Evolutionary conservation across 495 filamentous ascomycete species (phyloP).

Genomic region (Tuber indicum): DNA sequence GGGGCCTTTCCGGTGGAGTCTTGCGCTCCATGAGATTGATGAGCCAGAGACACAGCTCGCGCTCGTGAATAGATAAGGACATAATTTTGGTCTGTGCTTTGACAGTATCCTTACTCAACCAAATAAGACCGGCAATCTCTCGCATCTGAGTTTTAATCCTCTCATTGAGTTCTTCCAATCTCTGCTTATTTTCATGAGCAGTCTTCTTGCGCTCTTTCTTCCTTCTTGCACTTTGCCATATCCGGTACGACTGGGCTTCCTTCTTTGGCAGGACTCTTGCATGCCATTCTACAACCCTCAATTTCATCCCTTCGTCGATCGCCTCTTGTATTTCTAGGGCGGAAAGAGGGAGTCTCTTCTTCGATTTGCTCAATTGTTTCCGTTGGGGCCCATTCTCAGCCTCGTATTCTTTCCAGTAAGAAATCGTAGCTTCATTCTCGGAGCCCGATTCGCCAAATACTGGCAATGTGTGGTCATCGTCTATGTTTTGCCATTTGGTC

Average conservation of each 20-base stretch:
- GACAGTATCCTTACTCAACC: slow-evolving; percentile 48
- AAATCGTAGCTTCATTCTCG: slow-evolving; percentile 51
- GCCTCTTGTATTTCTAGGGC: slow-evolving; percentile 48
- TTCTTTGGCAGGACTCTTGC: slow-evolving; percentile 51
- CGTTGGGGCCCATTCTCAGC: slow-evolving; percentile 46
- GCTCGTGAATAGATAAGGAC: slow-evolving; percentile 56
- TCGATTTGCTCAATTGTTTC: slow-evolving; percentile 25
- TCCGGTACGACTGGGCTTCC: slow-evolving; percentile 50
- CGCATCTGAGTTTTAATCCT: slow-evolving; percentile 51
- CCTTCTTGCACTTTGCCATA: slow-evolving; percentile 56
- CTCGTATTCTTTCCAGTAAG: slow-evolving; percentile 59
- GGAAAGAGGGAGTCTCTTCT: slow-evolving; percentile 40
- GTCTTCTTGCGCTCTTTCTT: slow-evolving; percentile 32
- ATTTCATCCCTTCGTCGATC: slow-evolving; percentile 52
- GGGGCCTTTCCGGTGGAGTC: slow-evolving; percentile 17
- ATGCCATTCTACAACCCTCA: slow-evolving; percentile 55
- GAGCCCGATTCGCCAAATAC: slow-evolving; percentile 60
- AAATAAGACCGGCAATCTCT: slow-evolving; percentile 50
- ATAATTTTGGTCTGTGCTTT: slow-evolving; percentile 52
- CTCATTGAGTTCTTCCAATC: slow-evolving; percentile 42
- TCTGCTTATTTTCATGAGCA: slow-evolving; percentile 28
- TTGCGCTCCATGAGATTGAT: slow-evolving; percentile 24
- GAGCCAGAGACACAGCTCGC: slow-evolving; percentile 42
- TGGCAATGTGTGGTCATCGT: slow-evolving; percentile 53
- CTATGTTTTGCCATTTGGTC: slow-evolving; percentile 37